Percentiles rank a stretch among this genome's conserved stretches.
Evolutionary conservation across 2,329 filamentous ascomycete species (phyloP).

Genomic region (Neoarthrinium moseri): DNA sequence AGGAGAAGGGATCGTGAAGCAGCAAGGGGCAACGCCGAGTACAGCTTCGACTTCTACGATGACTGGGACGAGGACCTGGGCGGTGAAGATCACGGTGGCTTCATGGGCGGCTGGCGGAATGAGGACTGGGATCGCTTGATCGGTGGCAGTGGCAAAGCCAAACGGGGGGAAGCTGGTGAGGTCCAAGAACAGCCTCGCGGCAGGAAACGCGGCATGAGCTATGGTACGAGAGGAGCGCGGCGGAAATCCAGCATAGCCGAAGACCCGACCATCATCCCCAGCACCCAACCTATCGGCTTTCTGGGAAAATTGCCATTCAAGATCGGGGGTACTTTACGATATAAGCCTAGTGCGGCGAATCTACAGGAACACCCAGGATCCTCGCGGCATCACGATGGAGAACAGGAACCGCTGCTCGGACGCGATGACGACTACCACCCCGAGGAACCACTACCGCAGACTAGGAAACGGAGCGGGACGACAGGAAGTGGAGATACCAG

Average conservation of each 20-base stretch:
- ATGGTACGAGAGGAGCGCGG: conserved; percentile 65
- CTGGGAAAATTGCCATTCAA: conserved; percentile 81
- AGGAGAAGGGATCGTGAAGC: conserved; percentile 64
- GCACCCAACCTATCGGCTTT: conserved; percentile 82
- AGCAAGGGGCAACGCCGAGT: conserved; percentile 65
- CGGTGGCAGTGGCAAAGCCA: conserved; percentile 42
- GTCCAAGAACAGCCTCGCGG: conserved; percentile 26
- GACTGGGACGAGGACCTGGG: conserved; percentile 76
- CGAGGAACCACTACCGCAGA: conserved; percentile 29
- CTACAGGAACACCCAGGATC: conserved; percentile 79
- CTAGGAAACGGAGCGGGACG: conserved; percentile 72
- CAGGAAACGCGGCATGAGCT: conserved; percentile 82
- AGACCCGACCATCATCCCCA: conserved; percentile 88
- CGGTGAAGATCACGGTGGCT: conserved; percentile 49
- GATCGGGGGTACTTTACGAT: conserved; percentile 77
- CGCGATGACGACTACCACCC: conserved; percentile 14
- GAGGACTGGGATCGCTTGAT: conserved; percentile 85
- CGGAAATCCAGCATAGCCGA: conserved; percentile 52
- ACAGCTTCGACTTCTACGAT: conserved; percentile 96
- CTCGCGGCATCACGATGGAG: conserved; percentile 41
- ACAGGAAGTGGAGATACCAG: conserved; percentile 77
- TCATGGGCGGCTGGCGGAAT: conserved; percentile 72
- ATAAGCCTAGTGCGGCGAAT: conserved; percentile 88
- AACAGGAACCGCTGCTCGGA: conserved; percentile 70
- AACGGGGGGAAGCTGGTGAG: conserved; percentile 21